Evolutionary conservation across 208 protist species (phyloP).

Genomic region (Trypanosoma cruzi): DNA sequence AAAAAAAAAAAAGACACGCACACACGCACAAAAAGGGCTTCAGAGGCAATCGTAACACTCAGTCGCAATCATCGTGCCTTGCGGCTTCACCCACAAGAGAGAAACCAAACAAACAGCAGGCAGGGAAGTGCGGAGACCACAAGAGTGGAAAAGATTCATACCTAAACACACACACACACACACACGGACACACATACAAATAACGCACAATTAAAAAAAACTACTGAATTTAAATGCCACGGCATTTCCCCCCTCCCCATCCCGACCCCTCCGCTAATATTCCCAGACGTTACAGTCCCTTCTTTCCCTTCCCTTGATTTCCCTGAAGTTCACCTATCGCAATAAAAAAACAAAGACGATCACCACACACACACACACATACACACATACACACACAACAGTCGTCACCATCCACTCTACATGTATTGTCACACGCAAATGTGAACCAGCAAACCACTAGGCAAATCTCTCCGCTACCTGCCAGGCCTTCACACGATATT

Average conservation of each 20-base stretch:
- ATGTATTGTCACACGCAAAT: constrained; percentile 2
- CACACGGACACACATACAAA: constrained; percentile 1
- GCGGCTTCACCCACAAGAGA: background rate
- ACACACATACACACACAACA: background rate
- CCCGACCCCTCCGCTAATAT: background rate
- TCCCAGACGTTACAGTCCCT: background rate
- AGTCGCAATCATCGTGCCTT: background rate
- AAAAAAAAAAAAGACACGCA: constrained; percentile 18
- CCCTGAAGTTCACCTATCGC: background rate
- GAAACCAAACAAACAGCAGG: background rate
- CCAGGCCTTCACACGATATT: constrained; percentile 90
- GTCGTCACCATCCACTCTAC: constrained; percentile 1
- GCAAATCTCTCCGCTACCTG: constrained; percentile 87
- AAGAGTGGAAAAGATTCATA: background rate
- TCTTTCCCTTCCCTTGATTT: background rate
- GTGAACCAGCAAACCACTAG: constrained; percentile 25
- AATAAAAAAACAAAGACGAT: background rate
- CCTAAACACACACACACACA: too few relatives aligned
- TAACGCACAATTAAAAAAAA: constrained; percentile 1
- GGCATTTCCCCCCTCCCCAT: background rate
- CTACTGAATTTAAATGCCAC: background rate
- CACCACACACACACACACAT: too few relatives aligned
- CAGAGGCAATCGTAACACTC: constrained; percentile 8
- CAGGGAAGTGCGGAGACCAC: background rate
- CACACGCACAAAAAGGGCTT: constrained; percentile 1